Base-by-base conservation (phyloP, 2,329 filamentous ascomycete genomes). In the Aspergillus sp. region DNA sequence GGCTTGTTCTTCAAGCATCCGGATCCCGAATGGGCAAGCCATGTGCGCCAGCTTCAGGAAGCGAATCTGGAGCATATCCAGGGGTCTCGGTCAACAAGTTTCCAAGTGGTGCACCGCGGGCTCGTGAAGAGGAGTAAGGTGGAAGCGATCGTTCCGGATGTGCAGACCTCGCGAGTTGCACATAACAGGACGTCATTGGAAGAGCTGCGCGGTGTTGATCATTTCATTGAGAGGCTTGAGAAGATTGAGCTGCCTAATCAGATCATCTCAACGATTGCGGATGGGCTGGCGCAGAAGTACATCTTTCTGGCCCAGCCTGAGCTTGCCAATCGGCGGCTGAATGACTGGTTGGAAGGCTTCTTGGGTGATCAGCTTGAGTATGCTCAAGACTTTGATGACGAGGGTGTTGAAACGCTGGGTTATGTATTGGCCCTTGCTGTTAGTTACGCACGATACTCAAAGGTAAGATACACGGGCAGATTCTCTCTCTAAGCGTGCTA, bases 181-280 rank as follows among this genome's bases (percentile, higher is more conserved):
- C 89, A 91, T 78, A 77, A 73, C 8, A 78, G 73, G 64, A 80
- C 70, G 47, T 76, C 86, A 3, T 77, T 96, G 5, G 92, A 96
- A 72, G 92, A 96, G 71, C 87, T 96, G 57, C 89, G 92, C 68
- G 88, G 83, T 63, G 87, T 88, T 13, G 81, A 87, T 25, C 83
- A 86, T 54, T 89, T 96, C 62, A 88, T 92, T 6, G 84, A 85
- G 49, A 90, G 86, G 60, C 76, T 96, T 8, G 91, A 96, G 68
- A 90, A 84, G 66, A 88, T 96, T 28, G 91, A 95, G 74, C 79
- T 93, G 46, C 92, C 92, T 0, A 93, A 91, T 65, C 92, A 96
- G 75, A 82, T 96, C 2, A 87, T 93, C 46, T 91, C 92, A 5
- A 87, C 91, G 4, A 80, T 96, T 15, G 86, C 85, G 2, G 91